Base-by-base conservation (phyloP, 139 green algal species). In the Chlorella ohadii region DNA sequence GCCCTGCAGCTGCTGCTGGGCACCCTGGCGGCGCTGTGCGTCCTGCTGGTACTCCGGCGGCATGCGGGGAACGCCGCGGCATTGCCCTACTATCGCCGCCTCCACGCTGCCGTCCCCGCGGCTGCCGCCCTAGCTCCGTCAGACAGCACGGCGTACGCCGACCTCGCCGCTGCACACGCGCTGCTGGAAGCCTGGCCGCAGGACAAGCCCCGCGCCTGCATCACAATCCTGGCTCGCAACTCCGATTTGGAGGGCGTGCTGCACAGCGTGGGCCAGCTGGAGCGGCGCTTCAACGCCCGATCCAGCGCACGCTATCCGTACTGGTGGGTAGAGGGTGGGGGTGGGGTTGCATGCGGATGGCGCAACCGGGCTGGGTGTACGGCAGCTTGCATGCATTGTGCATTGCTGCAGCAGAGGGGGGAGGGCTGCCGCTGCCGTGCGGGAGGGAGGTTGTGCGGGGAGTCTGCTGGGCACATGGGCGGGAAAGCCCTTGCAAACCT, bases 181-280 rank as follows among this genome's bases (percentile, higher is more conserved):
- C 47, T 78, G 33, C 36, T 78, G 25, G 51, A 16, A 0, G 51
- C 22, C 22, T 85, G 79, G 79, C 67, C 68, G 0, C 33, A 3
- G 15, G 79, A 34, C 34, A 70, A 70, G 51, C 78, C 78, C 22
- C 63, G 64, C 15, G 82, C 82, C 15, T 68, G 56, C 23, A 67
- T 86, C 34, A 17, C 81, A 0, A 47, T 86, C 25, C 72, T 86
- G 41, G 82, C 82, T 11, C 72, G 61, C 4, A 86, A 86, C 64
- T 59, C 34, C 20, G 83, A 90, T 23, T 2, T 77, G 13, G n/a
- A 55, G 11, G 79, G 57, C 22, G 87, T 88, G 47, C 34, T 88
- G 47, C 27, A 59, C 34, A 85, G 65, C 34, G 80, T 90, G 68
- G 5, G n/a, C 28, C 74, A 86, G 61, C 84, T 90, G 83, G 78